Base-by-base conservation (phyloP, 768 basidiomycete species). In the Psilocybe sp. region DNA sequence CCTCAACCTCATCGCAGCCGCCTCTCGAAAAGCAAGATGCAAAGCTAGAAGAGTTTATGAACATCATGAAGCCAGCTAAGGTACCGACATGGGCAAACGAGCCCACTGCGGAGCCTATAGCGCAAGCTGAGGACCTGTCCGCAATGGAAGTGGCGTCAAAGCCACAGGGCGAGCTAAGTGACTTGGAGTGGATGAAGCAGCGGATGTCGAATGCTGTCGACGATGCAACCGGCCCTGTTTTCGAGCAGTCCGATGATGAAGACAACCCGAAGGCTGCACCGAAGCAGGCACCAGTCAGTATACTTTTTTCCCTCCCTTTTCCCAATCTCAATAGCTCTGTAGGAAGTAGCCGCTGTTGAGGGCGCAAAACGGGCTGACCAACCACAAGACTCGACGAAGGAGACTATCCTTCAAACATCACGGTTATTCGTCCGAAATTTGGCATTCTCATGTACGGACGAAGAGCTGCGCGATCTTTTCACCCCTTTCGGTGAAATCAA, bases 391-490 rank as follows among this genome's bases (percentile, higher is more conserved):
- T 53, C 69, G 2, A 71, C 68, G 4, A 69, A 63, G 44, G 72
- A 75, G 32, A 81, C 84, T 1, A 87, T 96, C 46, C 69, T 86
- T 4, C 76, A 79, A 49, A 95, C 93, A 0, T 78, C 82, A 1
- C 81, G 95, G 4, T 71, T 98, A 2, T 98, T 98, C 62, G 71
- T 99, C 5, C 91, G 97, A n/a, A 99, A 98, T 62, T 68, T 99
- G n/a, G 77, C 93, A 0, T 98, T 93, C 60, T 80, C 85, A 0
- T 91, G 89, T 50, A 85, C 87, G 6, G 79, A 87, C 14, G 66
- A 73, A 2, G 93, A 97, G 44, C 68, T 98, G 1, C 60, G 65
- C 2, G 74, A 77, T 11, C 73, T 85, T 2, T 93, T 94, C 64
- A 63, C 67, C 3, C 71, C 78, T 0, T 91, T 80, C 62, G 95